Conservation (phyloP, 2,329 filamentous ascomycete genomes). For the Pseudohalonectria lignicola region DNA sequence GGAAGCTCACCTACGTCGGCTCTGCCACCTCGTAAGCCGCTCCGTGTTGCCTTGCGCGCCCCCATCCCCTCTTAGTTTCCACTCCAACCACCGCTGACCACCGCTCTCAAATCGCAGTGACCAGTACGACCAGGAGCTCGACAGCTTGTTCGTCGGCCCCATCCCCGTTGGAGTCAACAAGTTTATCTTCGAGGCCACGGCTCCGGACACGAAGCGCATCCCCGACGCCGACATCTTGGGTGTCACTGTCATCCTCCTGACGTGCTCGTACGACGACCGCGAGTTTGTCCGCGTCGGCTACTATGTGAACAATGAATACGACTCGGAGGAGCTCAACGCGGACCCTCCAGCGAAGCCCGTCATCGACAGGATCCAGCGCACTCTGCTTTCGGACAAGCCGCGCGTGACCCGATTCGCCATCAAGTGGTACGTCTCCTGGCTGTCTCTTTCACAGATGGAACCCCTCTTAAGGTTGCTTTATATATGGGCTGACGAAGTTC, state of each 20-base stretch:
- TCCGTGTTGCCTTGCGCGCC: no score
- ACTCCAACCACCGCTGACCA: no score
- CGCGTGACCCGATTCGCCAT: slow-evolving; percentile 96
- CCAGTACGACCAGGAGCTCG: slow-evolving; percentile 96
- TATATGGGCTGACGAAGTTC: no score
- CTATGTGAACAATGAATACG: slow-evolving; percentile 99
- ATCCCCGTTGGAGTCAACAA: slow-evolving; percentile 98
- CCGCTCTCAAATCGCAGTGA: slow-evolving; percentile 49
- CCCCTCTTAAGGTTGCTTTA: no score
- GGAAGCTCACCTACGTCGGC: slow-evolving; percentile 98
- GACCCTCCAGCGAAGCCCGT: slow-evolving; percentile 88
- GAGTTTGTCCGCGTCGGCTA: slow-evolving; percentile 98
- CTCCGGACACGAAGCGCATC: slow-evolving; percentile 82
- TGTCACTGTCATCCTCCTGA: slow-evolving; percentile 92
- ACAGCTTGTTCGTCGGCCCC: slow-evolving; percentile 92
- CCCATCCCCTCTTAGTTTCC: no score
- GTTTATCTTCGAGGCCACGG: slow-evolving; percentile 92
- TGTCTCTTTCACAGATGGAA: no score
- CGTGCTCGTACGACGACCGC: slow-evolving; percentile 89
- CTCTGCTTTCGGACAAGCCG: slow-evolving; percentile 93
- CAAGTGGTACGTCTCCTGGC: slow-evolving; percentile 93
- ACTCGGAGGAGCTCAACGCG: slow-evolving; percentile 75
- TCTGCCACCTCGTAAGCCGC: slow-evolving; percentile 86
- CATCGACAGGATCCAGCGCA: slow-evolving; percentile 84
- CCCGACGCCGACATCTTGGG: slow-evolving; percentile 92